Evolutionary conservation across 306 rosid genomes (phyloP).

Genomic region (Erythrophleum fordii): DNA sequence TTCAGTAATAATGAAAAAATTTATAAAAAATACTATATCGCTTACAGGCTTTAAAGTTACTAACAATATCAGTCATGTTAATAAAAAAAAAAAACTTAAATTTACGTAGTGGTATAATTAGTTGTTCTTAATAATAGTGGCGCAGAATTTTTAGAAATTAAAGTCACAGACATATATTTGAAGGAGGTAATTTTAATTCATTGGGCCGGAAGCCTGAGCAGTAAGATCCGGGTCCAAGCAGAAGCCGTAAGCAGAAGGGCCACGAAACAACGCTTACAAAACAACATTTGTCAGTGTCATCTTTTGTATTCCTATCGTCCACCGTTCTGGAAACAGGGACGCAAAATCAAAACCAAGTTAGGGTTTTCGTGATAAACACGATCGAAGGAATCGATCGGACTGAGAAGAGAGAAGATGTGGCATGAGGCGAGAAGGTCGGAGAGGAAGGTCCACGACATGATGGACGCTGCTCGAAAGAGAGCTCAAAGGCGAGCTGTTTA

Average conservation of each 20-base stretch:
- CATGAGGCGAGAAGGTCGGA: slow-evolving; percentile 98
- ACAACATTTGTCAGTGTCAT: not conserved
- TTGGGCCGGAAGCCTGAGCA: not conserved
- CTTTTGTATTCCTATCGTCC: not conserved
- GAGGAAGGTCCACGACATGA: slow-evolving; percentile 98
- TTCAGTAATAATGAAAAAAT: no score
- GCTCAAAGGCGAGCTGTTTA: slow-evolving; percentile 94
- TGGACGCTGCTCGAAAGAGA: slow-evolving; percentile 99
- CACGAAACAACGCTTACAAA: not conserved
- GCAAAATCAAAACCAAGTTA: slow-evolving; percentile 22
- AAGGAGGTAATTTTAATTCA: not conserved
- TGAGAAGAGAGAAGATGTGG: slow-evolving; percentile 65
- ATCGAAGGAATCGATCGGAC: slow-evolving; percentile 2
- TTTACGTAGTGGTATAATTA: no score
- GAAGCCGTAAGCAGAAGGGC: not conserved
- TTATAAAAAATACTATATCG: no score
- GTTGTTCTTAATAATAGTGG: no score
- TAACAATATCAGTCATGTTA: no score
- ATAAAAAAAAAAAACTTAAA: no score
- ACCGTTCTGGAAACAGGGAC: not conserved
- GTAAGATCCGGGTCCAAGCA: slow-evolving; percentile 5
- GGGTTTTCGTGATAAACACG: slow-evolving; percentile 39
- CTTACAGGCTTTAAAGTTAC: no score
- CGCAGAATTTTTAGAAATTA: no score
- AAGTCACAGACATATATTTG: no score